phyloP scores from a whole-genome alignment of 192 early-diverging fungal genomes.

The Allomyces javanicus region DNA sequence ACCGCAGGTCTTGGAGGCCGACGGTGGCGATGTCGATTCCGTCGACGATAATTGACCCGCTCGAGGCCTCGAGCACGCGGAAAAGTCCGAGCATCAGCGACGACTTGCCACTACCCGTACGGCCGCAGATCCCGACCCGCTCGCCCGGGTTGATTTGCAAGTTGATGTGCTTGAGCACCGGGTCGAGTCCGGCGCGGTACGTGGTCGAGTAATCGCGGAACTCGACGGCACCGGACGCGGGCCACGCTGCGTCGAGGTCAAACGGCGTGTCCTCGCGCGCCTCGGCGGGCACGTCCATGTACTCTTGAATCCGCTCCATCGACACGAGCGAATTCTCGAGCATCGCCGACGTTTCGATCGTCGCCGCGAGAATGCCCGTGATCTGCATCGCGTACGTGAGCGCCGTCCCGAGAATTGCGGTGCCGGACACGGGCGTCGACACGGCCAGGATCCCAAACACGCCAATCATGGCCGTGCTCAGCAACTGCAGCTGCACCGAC shows the following conservation, averaged over 20 bases:
- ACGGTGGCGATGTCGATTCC: slow-evolving; percentile 30
- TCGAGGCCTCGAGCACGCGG: slow-evolving; percentile 28
- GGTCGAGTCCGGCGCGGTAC: slow-evolving; percentile 26
- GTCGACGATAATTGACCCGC: slow-evolving; percentile 26
- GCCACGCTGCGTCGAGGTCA: slow-evolving; percentile 30
- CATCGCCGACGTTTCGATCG: slow-evolving; percentile 55
- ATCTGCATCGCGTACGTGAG: slow-evolving; percentile 72
- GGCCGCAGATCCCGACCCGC: slow-evolving; percentile 10
- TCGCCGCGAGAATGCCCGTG: slow-evolving; percentile 61
- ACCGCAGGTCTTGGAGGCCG: slow-evolving; percentile 27
- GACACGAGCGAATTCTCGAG: slow-evolving; percentile 34
- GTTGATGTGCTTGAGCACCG: slow-evolving; percentile 38
- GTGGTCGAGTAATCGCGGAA: slow-evolving; percentile 31
- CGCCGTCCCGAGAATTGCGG: slow-evolving; percentile 71
- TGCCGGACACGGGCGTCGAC: slow-evolving; percentile 29
- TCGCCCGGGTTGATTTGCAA: slow-evolving; percentile 41
- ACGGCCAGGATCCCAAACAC: slow-evolving; percentile 46
- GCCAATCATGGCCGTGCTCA: slow-evolving; percentile 57
- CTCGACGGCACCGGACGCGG: slow-evolving; percentile 29
- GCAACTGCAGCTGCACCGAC: slow-evolving; percentile 56
- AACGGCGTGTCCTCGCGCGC: slow-evolving; percentile 7
- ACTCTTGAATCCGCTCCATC: slow-evolving; percentile 48
- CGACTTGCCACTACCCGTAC: slow-evolving; percentile 42
- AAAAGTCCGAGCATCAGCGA: slow-evolving; percentile 34
- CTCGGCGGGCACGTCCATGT: slow-evolving; percentile 22